Percentiles rank a stretch among this genome's conserved stretches.
These are phyloP conservation scores for Venturia nashicola DNA, from an alignment of 2,329 filamentous ascomycete genomes.

Conservation along the genomic window DNA sequence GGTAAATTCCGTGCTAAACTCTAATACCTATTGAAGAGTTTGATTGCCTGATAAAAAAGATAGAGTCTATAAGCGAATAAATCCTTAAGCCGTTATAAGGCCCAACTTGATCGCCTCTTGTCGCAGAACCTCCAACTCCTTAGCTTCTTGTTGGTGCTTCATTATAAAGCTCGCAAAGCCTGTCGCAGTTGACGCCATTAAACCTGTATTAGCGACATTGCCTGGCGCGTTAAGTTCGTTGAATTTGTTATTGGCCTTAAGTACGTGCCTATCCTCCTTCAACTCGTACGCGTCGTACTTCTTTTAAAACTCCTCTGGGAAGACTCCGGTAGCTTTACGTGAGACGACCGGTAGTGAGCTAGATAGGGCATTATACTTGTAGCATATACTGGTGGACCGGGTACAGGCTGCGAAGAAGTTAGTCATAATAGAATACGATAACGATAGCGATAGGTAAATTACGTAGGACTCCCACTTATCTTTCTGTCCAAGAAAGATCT, in stretches of 20 bases:
- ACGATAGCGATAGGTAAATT: neutral
- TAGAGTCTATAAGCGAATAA: too few relatives aligned
- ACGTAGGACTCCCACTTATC: neutral
- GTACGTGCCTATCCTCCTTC: neutral
- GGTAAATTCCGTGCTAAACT: too few relatives aligned
- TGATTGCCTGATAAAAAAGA: too few relatives aligned
- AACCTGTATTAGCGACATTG: neutral
- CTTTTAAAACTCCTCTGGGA: slow-evolving; percentile 1
- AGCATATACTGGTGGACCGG: slow-evolving; percentile 3
- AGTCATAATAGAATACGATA: neutral
- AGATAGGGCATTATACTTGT: slow-evolving; percentile 2
- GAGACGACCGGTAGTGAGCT: neutral
- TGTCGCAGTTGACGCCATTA: neutral
- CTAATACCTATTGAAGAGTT: too few relatives aligned
- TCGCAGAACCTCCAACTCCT: neutral
- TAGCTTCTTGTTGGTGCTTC: neutral
- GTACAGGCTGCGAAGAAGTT: neutral
- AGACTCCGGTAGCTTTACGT: neutral
- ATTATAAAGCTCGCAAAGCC: neutral
- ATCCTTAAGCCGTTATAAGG: neutral
- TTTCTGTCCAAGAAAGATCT: slow-evolving; percentile 1
- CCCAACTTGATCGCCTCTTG: slow-evolving; percentile 4
- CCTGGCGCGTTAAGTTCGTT: neutral
- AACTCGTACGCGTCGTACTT: slow-evolving; percentile 6
- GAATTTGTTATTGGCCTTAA: neutral